Evolutionary conservation across 371 early-diverging fungal species (phyloP), one percentile per base, ranked within the genome.

Genomic region (Phascolomyces articulosus): DNA sequence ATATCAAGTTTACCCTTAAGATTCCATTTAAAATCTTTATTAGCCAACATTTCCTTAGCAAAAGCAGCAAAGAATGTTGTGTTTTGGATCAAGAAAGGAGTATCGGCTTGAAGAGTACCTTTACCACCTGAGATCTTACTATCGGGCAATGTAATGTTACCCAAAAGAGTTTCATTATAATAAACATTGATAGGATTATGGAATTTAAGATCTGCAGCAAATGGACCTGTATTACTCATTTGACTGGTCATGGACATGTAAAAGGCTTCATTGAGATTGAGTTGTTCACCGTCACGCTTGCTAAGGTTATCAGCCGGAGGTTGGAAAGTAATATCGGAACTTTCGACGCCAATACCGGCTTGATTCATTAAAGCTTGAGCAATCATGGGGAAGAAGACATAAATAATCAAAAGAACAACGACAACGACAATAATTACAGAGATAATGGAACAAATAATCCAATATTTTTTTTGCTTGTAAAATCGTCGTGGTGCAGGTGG

Each of bases 371-470:
- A 68, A n/a, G 64, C 49, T 69, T 88, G 88, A 40, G 85, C 85
- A 28, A 88, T 75, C 74, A 82, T 84, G 29, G 87, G 87, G 70
- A 88, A 75, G 48, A 83, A 77, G 10, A 88, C 88, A 63, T 83
- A 85, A 16, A 85, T 70, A 4, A 73, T 69, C 8, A 87, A 63
- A 6, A 80, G 58, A 15, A 87, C 83, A 4, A 75, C 80, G 20
- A 87, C 82, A 2, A 85, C 69, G 18, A 80, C 63, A n/a, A 78
- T 66, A 34, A 85, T 80, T 48, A 82, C 80, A 16, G 75, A 72
- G 38, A 70, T 68, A 6, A 80, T 75, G 7, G 79, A 74, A 60
- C 87, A 87, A 57, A 77, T 80, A 40, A 83, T 78, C 87, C 86
- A 85, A 40, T 83, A 85, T 66, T 80, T 85, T 49, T 78, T 81